Conservation (phyloP, 2,329 filamentous ascomycete genomes). For the Xenosphaeropsis pyriputrescens region DNA sequence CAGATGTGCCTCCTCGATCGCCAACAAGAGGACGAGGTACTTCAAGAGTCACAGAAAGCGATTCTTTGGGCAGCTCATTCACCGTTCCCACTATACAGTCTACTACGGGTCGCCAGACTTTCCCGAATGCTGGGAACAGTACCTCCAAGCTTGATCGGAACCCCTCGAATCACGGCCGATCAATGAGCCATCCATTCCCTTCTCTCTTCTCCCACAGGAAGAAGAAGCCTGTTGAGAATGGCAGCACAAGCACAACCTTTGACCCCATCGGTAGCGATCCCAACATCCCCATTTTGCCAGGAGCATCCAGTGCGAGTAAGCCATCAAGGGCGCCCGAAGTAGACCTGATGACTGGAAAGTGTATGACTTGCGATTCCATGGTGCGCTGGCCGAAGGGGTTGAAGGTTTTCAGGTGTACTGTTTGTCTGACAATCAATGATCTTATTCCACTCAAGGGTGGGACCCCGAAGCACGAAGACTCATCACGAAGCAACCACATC, state of each 20-base stretch:
- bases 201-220: slow-evolving; percentile 52
- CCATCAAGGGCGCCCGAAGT: slow-evolving; percentile 25
- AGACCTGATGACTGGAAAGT: slow-evolving; percentile 56
- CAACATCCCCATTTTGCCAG: slow-evolving; percentile 4
- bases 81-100: slow-evolving; percentile 14
- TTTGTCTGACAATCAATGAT: slow-evolving; percentile 77
- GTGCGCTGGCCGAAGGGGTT: slow-evolving; percentile 67
- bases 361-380: slow-evolving; percentile 73
- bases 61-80: slow-evolving; percentile 16
- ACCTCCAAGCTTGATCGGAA: slow-evolving; percentile 5
- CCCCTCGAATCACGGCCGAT: slow-evolving; percentile 21
- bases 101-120: slow-evolving; percentile 3
- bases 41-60: slow-evolving; percentile 14
- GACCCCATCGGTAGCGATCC: slow-evolving; percentile 31
- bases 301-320: slow-evolving; percentile 14
- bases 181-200: slow-evolving; percentile 69
- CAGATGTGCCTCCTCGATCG: slow-evolving; percentile 1
- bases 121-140: slow-evolving; percentile 3
- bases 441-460: slow-evolving; percentile 30
- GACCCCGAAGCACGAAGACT: too few species aligned
- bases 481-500: too few species aligned
- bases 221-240: slow-evolving; percentile 22
- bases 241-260: slow-evolving; percentile 22
- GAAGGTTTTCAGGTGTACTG: slow-evolving; percentile 65
- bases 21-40: slow-evolving; percentile 7